Percentiles rank a stretch among this genome's conserved stretches.
Evolutionary conservation across 371 early-diverging fungal species (phyloP).

Genomic region (Chytridiales sp.): DNA sequence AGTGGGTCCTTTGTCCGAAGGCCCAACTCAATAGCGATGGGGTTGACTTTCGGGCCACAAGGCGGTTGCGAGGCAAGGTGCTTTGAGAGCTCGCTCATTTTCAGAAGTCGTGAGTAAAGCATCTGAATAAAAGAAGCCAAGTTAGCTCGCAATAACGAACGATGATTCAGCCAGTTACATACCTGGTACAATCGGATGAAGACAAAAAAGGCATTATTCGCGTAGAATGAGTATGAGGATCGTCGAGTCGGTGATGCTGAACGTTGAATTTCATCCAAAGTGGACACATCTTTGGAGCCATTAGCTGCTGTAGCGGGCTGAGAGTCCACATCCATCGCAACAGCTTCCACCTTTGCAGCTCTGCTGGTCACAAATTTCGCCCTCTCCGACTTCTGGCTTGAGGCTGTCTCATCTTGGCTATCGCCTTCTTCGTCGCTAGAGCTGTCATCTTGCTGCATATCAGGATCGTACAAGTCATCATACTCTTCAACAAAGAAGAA

Average conservation of each 20-base stretch:
- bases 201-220: conserved; percentile 77
- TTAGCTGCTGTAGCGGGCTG: conserved; percentile 7
- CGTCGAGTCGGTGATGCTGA: conserved; percentile 10
- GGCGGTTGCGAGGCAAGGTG: conserved; percentile 59
- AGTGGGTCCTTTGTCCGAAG: conserved; percentile 53
- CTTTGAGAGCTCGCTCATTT: conserved; percentile 71
- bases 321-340: conserved; percentile 27
- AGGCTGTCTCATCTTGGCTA: background rate
- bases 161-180: conserved; percentile 11
- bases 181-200: conserved; percentile 88
- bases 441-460: conserved; percentile 34
- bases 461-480: conserved; percentile 41
- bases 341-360: conserved; percentile 2
- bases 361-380: conserved; percentile 8
- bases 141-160: background rate
- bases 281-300: conserved; percentile 18
- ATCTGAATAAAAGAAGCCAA: conserved; percentile 50
- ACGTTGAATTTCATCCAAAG: conserved; percentile 11
- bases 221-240: conserved; percentile 53
- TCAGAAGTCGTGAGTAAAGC: conserved; percentile 75
- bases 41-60: conserved; percentile 62
- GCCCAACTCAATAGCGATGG: conserved; percentile 80
- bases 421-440: conserved; percentile 29
- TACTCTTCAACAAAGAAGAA: conserved; percentile 62
- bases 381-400: conserved; percentile 6